Base-by-base conservation (phyloP, 805 yeast species). In the Yarrowia hollandica region DNA sequence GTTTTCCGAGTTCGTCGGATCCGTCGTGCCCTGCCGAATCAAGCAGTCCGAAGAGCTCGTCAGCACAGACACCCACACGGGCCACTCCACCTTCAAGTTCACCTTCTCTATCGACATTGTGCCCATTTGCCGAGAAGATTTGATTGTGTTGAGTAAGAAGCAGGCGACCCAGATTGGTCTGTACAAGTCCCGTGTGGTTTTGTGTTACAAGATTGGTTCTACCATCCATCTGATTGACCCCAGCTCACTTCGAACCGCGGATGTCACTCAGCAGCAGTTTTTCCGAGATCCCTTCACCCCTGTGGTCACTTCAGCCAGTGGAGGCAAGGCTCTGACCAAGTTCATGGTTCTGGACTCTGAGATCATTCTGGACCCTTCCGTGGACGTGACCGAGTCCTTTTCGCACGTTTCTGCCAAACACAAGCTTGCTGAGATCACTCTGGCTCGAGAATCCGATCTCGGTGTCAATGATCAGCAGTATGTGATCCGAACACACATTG, bases 111-210 rank as follows among this genome's bases (percentile, higher is more conserved):
- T 92, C 41, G 99, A 94, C 74, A 84, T 94, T 65, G 96, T 88
- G 1, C 99, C 99, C 16, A 84, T 95, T 39, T 94, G 99, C 81
- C 88, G 94, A 73, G 99, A 94, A 70, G 99, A 95, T 71, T 78
- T 94, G 66, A 96, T 94, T 22, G 89, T 92, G 30, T 77, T 94
- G 64, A 99, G 99, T 26, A 85, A 86, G 70, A 86, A 85, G 69
- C 72, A 92, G 65, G 97, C 98, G 6, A 82, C 83, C 63, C 80
- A 88, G 14, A 71, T 89, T 75, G 97, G 98, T 60, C 44, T 52
- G 34, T 85, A 85, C 70, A 87, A 90, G 60, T 78, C 91, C 30
- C 84, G 88, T 70, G 75, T 92, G 63, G 94, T 88, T 11, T 71
- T 94, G 59, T 94, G 99, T 75, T 83, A 88, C 59, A 89, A 88